phyloP scores from a whole-genome alignment of 2,329 filamentous ascomycete genomes.

The Clarireedia paspali region DNA sequence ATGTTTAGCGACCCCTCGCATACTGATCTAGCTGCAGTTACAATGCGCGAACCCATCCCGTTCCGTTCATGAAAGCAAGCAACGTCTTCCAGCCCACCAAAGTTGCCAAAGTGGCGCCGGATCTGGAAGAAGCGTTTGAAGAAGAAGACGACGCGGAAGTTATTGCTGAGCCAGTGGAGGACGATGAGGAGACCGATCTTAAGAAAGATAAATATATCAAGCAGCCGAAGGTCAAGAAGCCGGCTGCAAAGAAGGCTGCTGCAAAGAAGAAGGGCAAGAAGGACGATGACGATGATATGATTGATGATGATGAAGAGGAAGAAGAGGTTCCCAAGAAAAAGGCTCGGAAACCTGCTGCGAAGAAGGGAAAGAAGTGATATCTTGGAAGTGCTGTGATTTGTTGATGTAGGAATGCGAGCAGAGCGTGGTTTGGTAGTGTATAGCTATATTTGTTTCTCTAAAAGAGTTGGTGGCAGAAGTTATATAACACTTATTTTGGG shows the following conservation, averaged over 20 bases:
- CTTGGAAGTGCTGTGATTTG: no score
- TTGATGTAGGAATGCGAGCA: no score
- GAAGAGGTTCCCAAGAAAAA: conserved; percentile 24
- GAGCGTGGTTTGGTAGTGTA: no score
- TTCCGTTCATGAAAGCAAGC: conserved; percentile 94
- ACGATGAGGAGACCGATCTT: conserved; percentile 69
- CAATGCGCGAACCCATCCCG: conserved; percentile 75
- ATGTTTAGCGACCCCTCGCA: not conserved
- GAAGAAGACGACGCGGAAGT: conserved; percentile 76
- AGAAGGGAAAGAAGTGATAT: conserved; percentile 23
- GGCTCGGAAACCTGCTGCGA: conserved; percentile 10
- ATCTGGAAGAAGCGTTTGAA: conserved; percentile 93
- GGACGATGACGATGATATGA: conserved; percentile 17
- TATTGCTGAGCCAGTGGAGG: conserved; percentile 45
- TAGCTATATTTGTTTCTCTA: no score
- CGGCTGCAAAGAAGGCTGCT: conserved; percentile 42
- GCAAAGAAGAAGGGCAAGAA: conserved; percentile 30
- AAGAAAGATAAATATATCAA: conserved; percentile 97
- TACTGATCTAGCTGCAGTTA: conserved; percentile 48
- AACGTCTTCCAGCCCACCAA: conserved; percentile 66
- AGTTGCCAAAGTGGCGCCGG: conserved; percentile 67
- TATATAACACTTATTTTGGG: no score
- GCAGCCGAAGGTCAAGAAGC: conserved; percentile 68
- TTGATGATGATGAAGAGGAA: conserved; percentile 19
- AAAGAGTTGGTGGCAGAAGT: no score